Conservation (phyloP, 2,329 filamentous ascomycete genomes). For the Epichloe uncinata region DNA sequence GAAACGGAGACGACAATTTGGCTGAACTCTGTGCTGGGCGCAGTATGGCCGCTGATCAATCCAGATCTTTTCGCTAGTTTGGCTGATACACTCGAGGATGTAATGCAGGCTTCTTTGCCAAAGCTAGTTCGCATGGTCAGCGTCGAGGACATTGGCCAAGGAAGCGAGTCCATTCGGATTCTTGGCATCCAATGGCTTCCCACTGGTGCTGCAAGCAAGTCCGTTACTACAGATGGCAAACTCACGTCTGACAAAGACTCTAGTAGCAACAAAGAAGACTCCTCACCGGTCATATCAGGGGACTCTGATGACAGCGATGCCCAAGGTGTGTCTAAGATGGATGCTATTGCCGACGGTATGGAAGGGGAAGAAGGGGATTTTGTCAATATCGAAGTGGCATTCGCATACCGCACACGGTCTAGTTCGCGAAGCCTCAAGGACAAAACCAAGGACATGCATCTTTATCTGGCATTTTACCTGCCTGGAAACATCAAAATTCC, state of each 20-base stretch:
- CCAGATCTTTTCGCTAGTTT: conserved; percentile 59
- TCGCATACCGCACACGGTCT: conserved; percentile 55
- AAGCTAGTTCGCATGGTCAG: conserved; percentile 60
- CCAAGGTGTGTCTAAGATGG: conserved; percentile 17
- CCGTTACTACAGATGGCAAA: conserved; percentile 45
- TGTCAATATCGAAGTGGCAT: conserved; percentile 61
- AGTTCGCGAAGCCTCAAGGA: conserved; percentile 49
- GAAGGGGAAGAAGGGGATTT: conserved; percentile 68
- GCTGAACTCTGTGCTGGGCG: conserved; percentile 55
- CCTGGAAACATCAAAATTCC: conserved; percentile 39
- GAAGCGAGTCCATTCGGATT: conserved; percentile 56
- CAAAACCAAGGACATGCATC: conserved; percentile 52
- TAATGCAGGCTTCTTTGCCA: conserved; percentile 66
- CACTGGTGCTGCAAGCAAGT: conserved; percentile 51
- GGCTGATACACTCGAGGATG: conserved; percentile 60
- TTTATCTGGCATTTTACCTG: conserved; percentile 60
- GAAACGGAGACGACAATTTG: conserved; percentile 54
- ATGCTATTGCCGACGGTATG: conserved; percentile 42
- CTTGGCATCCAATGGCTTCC: conserved; percentile 61
- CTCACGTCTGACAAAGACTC: conserved; percentile 22
- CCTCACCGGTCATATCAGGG: neutral
- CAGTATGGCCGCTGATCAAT: conserved; percentile 64
- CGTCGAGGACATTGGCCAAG: conserved; percentile 63
- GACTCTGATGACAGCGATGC: conserved; percentile 10
- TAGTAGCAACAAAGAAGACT: conserved; percentile 21